Base-by-base conservation (phyloP, 2,329 filamentous ascomycete species). In the Macrophomina tecta region DNA sequence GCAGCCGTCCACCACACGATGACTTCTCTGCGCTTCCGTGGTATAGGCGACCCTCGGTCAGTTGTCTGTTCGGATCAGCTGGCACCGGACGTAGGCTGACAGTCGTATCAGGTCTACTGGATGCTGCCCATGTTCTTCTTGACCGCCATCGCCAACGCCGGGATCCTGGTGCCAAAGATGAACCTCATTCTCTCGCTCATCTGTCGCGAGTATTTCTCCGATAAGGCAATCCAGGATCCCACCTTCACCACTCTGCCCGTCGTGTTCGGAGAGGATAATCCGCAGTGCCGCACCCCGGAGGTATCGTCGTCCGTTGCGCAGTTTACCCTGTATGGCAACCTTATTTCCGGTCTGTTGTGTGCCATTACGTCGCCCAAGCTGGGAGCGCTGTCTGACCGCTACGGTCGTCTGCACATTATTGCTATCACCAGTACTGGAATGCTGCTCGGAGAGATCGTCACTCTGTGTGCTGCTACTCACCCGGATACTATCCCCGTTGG, bases 141-240 rank as follows among this genome's bases (percentile, higher is more conserved):
- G 52, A 94, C 93, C 75, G 92, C 93, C 0, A 82, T 96, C 64
- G 93, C 94, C 0, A 94, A 95, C 77, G 95, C 94, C 38, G 93
- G 92, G 66, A 87, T 92, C 6, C 83, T 95, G 7, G 92, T 97
- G 8, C 94, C 94, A 9, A 95, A 91, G 77, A 84, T 97, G 69
- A 97, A 97, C 74, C 81, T 97, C 79, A 92, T 97, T 69, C 84
- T 97, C 69, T 86, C 90, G 67, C 84, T 99, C 34, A 87, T 98
- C 63, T 99, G 95, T 78, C 87, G 89, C 69, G 86, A 91, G 68
- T 96, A 97, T 78, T 90, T 95, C 70, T 85, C 89, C 30, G 90
- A 96, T 9, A 68, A 70, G 63, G 66, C 69, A 5, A 62, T 68
- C 14, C 55, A 48, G 14, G 61, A 67, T 12, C 75, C 72, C 82